phyloP scores from a whole-genome alignment of 2,329 filamentous ascomycete species.

The Cytospora leucostoma region DNA sequence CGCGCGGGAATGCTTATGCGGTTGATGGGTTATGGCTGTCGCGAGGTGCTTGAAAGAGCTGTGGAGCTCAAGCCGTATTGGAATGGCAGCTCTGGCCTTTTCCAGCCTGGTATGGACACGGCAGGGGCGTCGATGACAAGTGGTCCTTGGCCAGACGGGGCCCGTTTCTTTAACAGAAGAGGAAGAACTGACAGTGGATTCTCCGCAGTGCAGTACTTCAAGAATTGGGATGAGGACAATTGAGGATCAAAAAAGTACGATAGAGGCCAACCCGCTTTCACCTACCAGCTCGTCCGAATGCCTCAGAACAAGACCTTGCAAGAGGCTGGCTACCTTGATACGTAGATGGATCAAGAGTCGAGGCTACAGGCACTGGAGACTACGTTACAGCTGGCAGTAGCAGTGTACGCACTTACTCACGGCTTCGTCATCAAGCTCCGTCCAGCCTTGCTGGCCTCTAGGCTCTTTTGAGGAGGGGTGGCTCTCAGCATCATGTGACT shows the following conservation, averaged over 20 bases:
- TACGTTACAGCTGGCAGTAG: slow-evolving; percentile 5
- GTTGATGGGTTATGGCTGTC: slow-evolving; percentile 10
- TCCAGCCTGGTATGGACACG: slow-evolving; percentile 13
- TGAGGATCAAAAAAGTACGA: not conserved
- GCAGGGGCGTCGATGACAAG: slow-evolving; percentile 20
- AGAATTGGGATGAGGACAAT: not conserved
- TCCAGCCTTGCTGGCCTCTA: slow-evolving; percentile 18
- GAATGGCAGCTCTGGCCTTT: slow-evolving; percentile 24
- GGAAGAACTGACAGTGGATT: not conserved
- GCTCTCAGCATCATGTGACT: slow-evolving; percentile 4
- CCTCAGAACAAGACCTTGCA: too few species aligned
- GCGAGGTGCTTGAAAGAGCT: slow-evolving; percentile 14
- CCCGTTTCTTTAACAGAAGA: not conserved
- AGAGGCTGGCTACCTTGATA: too few species aligned
- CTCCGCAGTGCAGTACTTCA: not conserved
- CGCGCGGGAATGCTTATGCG: slow-evolving; percentile 10
- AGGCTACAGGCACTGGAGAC: too few species aligned
- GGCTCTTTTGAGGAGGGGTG: not conserved
- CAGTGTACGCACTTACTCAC: not conserved
- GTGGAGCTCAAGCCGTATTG: slow-evolving; percentile 17
- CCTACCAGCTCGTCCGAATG: too few species aligned
- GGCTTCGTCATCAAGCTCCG: not conserved
- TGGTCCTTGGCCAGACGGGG: slow-evolving; percentile 19
- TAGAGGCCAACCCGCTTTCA: not conserved
- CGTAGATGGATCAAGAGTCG: too few species aligned